phyloP scores from a whole-genome alignment of 441 rosid species.

The Pelargonium hybrid region DNA sequence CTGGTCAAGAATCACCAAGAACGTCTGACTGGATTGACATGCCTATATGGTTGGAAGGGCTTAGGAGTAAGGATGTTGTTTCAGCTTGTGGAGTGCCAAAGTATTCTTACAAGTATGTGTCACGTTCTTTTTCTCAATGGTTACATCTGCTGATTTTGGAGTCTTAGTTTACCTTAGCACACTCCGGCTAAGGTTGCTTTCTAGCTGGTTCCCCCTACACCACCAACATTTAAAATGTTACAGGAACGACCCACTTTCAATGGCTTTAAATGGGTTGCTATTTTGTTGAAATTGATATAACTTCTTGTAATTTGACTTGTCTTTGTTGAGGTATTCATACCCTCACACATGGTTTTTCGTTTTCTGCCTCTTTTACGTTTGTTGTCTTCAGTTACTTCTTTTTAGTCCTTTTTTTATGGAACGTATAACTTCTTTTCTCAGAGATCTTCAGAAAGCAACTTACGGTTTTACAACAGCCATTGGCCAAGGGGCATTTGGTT shows the following conservation, averaged over 20 bases:
- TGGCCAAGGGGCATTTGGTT: background rate
- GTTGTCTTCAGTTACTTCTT: background rate
- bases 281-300: background rate
- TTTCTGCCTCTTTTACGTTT: background rate
- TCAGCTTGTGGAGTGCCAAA: background rate
- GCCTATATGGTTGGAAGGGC: slow-evolving; percentile 4
- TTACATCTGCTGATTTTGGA: too few relatives aligned
- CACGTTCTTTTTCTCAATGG: background rate
- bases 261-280: background rate
- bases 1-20: slow-evolving; percentile 2
- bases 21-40: background rate
- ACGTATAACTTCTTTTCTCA: background rate
- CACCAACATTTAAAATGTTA: too few relatives aligned
- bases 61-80: background rate
- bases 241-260: too few relatives aligned
- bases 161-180: too few relatives aligned
- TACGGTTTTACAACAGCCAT: background rate
- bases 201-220: too few relatives aligned
- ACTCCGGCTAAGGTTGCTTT: too few relatives aligned
- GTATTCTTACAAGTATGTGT: background rate
- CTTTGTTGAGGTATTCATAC: background rate
- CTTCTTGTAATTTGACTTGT: too few relatives aligned
- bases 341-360: background rate
- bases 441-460: slow-evolving; percentile 2
- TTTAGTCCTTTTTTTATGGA: background rate